Conservation (phyloP, 805 yeast genomes). For the Kluyveromyces nonfermentans region DNA sequence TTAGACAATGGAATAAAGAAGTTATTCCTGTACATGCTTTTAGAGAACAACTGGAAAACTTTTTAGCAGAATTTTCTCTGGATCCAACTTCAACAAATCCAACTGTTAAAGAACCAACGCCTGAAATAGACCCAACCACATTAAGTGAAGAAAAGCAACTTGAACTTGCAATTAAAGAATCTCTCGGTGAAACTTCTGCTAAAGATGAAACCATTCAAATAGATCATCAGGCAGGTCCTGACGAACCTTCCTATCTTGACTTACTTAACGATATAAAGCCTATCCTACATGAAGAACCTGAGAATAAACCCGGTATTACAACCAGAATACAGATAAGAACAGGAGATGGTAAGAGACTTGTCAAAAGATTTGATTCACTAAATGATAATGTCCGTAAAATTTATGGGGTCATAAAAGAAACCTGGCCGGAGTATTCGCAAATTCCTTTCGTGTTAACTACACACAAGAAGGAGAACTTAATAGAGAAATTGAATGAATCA, state of each 20-base stretch:
- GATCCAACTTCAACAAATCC: conserved; percentile 61
- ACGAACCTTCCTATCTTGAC: conserved; percentile 24
- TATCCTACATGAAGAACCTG: conserved; percentile 53
- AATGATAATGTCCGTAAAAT: conserved; percentile 50
- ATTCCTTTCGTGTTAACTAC: conserved; percentile 46
- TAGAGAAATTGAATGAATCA: conserved; percentile 42
- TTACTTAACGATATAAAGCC: conserved; percentile 43
- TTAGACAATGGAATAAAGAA: conserved; percentile 60
- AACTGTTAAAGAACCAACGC: conserved; percentile 45
- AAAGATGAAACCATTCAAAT: conserved; percentile 8
- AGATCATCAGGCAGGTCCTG: conserved; percentile 21
- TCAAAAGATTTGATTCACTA: conserved; percentile 51
- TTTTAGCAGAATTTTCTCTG: conserved; percentile 55
- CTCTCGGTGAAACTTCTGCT: conserved; percentile 33
- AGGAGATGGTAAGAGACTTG: conserved; percentile 76
- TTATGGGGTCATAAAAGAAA: conserved; percentile 58
- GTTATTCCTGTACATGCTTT: conserved; percentile 55
- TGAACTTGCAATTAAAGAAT: conserved; percentile 62
- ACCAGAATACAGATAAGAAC: conserved; percentile 84
- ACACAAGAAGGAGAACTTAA: conserved; percentile 48
- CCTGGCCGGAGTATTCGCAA: conserved; percentile 34
- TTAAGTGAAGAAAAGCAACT: conserved; percentile 80
- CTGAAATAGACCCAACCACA: conserved; percentile 49
- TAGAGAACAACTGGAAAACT: conserved; percentile 59
- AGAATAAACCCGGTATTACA: conserved; percentile 38